Evolutionary conservation across 2,329 filamentous ascomycete genomes (phyloP), one percentile per base, ranked within the genome.

Genomic region (Fusarium torreyae): DNA sequence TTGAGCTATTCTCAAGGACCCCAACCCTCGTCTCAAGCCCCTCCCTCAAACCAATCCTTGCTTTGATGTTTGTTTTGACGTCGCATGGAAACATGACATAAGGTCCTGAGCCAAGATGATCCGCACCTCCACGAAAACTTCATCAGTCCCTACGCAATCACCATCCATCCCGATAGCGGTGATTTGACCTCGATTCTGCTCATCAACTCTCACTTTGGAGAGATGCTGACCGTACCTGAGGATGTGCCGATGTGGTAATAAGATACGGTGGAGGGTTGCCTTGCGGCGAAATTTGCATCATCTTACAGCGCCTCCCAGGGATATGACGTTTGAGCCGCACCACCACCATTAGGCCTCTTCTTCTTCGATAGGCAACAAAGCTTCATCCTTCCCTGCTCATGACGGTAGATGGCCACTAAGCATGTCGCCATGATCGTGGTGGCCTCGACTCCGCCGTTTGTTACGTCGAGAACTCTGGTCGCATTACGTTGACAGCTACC

Each of bases 261-360:
- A 42, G 20, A 13, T 20, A 51, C 17, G 44, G 42, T 51, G 52
- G 59, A 57, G 59, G 66, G 68, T 63, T 70, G 55, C 57, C 49
- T 34, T 49, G 55, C 54, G 61, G 60, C 57, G 50, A 66, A 34
- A 36, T 51, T 55, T 73, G 69, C 71, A 74, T 72, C 71, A 73
- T 74, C 50, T 39, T 50, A 61, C 61, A 64, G 49, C 51, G 53
- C 58, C 48, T 44, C 55, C 5, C 28, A 26, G 20, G 40, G 57
- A 56, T 63, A 73, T 74, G 71, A 73, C 71, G 71, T 73, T 68
- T 66, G 44, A 65, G 61, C 59, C 51, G 61, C 44, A 66, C 66
- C 66, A 69, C 49, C 50, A 64, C 51, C 51, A 46, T 33, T 54
- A 59, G 44, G 13, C 24, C 40, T 53, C 26, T 43, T 53, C 26